Percentiles rank a stretch among this genome's conserved stretches.
These are phyloP conservation scores for Pyrenula aspistea DNA, from an alignment of 495 filamentous ascomycete genomes.

Conservation along the genomic window DNA sequence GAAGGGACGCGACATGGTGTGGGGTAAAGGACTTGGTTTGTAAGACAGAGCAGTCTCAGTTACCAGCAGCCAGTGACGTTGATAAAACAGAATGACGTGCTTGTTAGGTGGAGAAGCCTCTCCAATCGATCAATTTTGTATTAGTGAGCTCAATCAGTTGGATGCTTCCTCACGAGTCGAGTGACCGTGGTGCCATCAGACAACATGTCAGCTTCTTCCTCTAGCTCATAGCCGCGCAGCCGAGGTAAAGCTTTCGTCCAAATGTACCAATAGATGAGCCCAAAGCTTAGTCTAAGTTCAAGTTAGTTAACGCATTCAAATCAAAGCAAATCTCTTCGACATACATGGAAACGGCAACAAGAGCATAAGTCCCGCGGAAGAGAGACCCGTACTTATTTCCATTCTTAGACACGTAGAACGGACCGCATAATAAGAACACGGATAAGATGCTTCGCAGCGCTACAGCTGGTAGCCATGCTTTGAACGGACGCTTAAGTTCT, in stretches of 20 bases:
- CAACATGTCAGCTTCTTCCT: constrained; percentile 42
- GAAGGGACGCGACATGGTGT: neutral
- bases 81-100: neutral
- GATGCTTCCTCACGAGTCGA: constrained; percentile 27
- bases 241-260: constrained; percentile 54
- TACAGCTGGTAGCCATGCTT: constrained; percentile 43
- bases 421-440: constrained; percentile 20
- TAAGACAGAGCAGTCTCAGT: neutral
- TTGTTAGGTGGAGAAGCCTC: neutral
- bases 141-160: neutral
- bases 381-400: constrained; percentile 41
- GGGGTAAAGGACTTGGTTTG: neutral
- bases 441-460: constrained; percentile 25
- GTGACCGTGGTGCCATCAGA: constrained; percentile 50
- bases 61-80: neutral
- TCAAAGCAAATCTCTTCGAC: constrained; percentile 18
- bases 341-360: constrained; percentile 60
- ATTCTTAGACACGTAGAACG: constrained; percentile 33
- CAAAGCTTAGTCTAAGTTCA: constrained; percentile 43
- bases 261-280: constrained; percentile 57
- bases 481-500: constrained; percentile 53
- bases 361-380: constrained; percentile 60
- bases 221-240: constrained; percentile 44
- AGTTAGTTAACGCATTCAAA: constrained; percentile 5
- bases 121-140: neutral